Base-by-base conservation (phyloP, 1,139 yeast species). In the Protomyces inouyei region DNA sequence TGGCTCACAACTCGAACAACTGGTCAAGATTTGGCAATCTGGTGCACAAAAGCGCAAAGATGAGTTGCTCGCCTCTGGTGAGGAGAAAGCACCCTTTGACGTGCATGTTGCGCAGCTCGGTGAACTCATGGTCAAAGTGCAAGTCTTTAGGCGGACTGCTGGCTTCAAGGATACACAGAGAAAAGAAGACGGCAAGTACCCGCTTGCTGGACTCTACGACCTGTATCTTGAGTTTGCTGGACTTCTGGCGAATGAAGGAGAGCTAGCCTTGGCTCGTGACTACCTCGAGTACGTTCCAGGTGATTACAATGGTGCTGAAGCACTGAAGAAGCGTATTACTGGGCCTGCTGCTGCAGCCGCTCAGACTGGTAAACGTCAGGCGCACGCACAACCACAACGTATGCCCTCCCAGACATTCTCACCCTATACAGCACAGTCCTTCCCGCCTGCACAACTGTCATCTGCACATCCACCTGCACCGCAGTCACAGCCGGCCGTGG, bases 91-190 rank as follows among this genome's bases (percentile, higher is more conserved):
- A 12, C 86, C 89, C 3, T 87, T 88, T 65, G 95, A 87, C 69
- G 96, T 97, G 23, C 91, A 92, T 73, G 85, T 87, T 70, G 87
- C 84, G 70, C 87, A 96, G 5, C 80, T 93, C 72, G 86, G 87
- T 66, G 85, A 84, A 71, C 87, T 91, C 73, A 88, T 90, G 65
- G 95, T 88, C 73, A 92, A 92, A 76, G 82, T 91, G 67, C 84
- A 91, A 40, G 85, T 88, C 28, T 88, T 87, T 75, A 83, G 89
- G 70, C 81, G 85, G 56, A 80, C 84, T 18, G 70, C 73, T 4
- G 72, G 72, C 55, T 72, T 73, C 53, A 70, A 72, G 1, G 77
- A 76, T 56, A 74, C 76, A 21, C 76, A 76, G 14, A 68, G 77
- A 43, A 72, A 78, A 63, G 67, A 76, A 10, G 21, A 75, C 75